Evolutionary conservation across 306 rosid species (phyloP).

Genomic region (Aeschynomene evenia): DNA sequence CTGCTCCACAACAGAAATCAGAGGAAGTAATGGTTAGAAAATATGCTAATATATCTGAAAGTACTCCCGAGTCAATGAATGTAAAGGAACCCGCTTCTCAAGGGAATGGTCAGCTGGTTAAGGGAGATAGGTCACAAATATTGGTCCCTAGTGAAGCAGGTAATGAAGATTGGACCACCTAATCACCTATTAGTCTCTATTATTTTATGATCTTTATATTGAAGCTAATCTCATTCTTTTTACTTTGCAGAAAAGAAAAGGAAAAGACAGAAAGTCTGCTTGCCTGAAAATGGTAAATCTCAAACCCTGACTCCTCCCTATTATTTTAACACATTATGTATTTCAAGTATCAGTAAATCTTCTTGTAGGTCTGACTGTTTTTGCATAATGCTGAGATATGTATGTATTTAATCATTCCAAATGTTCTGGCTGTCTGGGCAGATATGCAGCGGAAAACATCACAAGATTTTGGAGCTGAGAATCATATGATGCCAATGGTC

Average conservation of each 20-base stretch:
- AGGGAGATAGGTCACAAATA: constrained; percentile 97
- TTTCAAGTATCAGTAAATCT: neutral
- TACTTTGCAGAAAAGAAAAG: constrained; percentile 72
- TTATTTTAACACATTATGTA: neutral
- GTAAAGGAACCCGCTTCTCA: constrained; percentile 86
- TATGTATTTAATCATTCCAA: neutral
- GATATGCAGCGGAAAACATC: constrained; percentile 76
- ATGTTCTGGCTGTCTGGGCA: constrained; percentile 35
- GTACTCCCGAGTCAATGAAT: constrained; percentile 82
- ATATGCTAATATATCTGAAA: constrained; percentile 72
- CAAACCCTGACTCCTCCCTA: neutral
- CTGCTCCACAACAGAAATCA: constrained; percentile 55
- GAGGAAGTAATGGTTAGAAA: constrained; percentile 57
- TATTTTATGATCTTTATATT: neutral
- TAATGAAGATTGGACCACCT: constrained; percentile 41
- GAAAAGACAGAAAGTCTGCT: constrained; percentile 87
- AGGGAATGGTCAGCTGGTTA: constrained; percentile 77
- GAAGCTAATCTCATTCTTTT: constrained; percentile 26
- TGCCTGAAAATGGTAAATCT: constrained; percentile 69
- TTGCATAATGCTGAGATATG: neutral
- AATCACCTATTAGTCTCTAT: no score
- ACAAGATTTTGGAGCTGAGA: constrained; percentile 76
- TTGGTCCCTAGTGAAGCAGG: constrained; percentile 79
- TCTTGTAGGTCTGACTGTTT: constrained; percentile 12
- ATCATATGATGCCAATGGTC: constrained; percentile 88